Conservation (phyloP, 257 asterid species). For the Petrea volubilis region DNA sequence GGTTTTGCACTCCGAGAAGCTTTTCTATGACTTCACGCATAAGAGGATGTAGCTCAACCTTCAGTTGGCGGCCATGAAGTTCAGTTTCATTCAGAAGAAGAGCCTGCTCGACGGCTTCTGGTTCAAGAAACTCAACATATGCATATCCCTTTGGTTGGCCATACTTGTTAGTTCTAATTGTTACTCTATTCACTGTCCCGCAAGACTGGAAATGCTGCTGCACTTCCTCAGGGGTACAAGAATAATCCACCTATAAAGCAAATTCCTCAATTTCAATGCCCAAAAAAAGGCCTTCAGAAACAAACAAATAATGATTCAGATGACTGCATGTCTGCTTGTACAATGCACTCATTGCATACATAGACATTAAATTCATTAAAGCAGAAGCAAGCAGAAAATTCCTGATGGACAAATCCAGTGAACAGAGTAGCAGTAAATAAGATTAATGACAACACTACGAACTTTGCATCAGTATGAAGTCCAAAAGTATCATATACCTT, state of each 20-base stretch:
- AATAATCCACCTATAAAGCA: conserved; percentile 59
- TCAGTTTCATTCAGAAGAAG: conserved; percentile 70
- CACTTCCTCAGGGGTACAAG: conserved; percentile 85
- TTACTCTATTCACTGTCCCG: conserved; percentile 81
- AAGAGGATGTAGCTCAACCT: conserved; percentile 39
- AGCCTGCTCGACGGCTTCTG: conserved; percentile 78
- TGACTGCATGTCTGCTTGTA: neutral
- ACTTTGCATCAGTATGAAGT: neutral
- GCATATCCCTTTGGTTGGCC: conserved; percentile 90
- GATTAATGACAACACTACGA: neutral
- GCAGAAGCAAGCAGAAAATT: neutral
- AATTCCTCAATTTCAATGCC: conserved; percentile 4
- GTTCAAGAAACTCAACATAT: conserved; percentile 79
- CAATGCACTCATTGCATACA: neutral
- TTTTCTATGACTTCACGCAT: neutral
- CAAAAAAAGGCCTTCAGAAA: neutral
- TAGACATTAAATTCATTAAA: neutral
- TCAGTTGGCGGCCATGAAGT: conserved; percentile 83
- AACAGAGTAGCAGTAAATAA: neutral
- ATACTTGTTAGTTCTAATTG: conserved; percentile 70
- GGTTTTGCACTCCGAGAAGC: neutral
- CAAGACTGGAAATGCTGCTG: conserved; percentile 87
- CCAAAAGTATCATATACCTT: neutral
- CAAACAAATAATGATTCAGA: neutral
- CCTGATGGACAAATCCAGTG: neutral